Evolutionary conservation across 1,284 basidiomycete genomes (phyloP).

Genomic region (Vanrija humicola): DNA sequence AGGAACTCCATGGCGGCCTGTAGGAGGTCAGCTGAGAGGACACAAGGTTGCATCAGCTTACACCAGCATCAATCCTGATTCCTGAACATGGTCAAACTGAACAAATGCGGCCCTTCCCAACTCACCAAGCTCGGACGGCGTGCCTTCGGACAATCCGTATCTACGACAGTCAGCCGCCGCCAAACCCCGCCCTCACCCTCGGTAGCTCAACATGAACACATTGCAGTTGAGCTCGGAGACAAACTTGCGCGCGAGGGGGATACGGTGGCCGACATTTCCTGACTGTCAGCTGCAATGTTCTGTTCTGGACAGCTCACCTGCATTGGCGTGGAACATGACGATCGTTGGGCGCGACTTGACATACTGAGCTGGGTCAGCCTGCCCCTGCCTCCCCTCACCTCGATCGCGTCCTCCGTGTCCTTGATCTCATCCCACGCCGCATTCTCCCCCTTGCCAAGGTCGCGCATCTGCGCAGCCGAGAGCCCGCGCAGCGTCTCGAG

Average conservation of each 20-base stretch:
- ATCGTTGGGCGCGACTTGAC: conserved; percentile 71
- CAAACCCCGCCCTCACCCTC: conserved; percentile 28
- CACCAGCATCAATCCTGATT: conserved; percentile 73
- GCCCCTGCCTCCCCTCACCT: conserved; percentile 8
- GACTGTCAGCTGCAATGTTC: neutral
- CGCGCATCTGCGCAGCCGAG: conserved; percentile 20
- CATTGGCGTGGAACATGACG: conserved; percentile 89
- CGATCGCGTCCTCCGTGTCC: conserved; percentile 28
- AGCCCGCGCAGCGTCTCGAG: conserved; percentile 24
- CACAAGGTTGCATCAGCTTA: conserved; percentile 43
- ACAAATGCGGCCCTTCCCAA: conserved; percentile 17
- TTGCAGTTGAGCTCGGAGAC: conserved; percentile 67
- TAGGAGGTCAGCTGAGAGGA: neutral
- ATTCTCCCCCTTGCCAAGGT: conserved; percentile 21
- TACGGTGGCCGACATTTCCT: conserved; percentile 63
- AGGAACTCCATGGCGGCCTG: conserved; percentile 69
- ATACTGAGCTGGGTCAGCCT: conserved; percentile 52
- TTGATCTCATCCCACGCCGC: conserved; percentile 31
- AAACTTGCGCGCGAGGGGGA: conserved; percentile 85
- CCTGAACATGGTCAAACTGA: conserved; percentile 51
- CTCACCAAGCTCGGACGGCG: conserved; percentile 72
- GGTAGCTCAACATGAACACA: conserved; percentile 47
- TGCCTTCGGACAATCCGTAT: conserved; percentile 77
- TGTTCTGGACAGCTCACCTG: conserved; percentile 62
- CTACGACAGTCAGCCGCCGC: conserved; percentile 32